Evolutionary conservation across 164 flowering plant genomes (phyloP).

Genomic region (Saururus chinensis): DNA sequence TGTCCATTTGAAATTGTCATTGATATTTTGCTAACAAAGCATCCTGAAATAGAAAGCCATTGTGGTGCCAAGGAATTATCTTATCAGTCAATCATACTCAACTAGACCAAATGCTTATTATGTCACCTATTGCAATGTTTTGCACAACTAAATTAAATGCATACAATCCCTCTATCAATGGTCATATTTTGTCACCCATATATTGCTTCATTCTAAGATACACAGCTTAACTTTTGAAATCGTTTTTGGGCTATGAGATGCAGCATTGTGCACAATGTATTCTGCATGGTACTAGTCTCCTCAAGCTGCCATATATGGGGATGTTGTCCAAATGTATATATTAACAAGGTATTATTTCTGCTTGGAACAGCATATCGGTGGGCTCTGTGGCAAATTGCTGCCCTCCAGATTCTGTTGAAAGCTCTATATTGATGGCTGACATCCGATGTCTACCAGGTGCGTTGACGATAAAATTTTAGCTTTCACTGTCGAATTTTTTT

Average conservation of each 20-base stretch:
- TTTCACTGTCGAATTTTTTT: not conserved
- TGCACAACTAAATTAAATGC: not conserved
- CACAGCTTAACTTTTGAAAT: too few relatives aligned
- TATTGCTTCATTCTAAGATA: not conserved
- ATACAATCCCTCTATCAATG: not conserved
- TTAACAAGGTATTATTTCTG: conserved; percentile 10
- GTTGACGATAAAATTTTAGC: conserved; percentile 7
- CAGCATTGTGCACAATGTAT: too few relatives aligned
- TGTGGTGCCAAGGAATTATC: too few relatives aligned
- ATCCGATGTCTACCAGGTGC: conserved; percentile 91
- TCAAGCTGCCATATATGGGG: not conserved
- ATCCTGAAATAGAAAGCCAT: too few relatives aligned
- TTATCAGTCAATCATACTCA: not conserved
- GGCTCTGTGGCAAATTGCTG: conserved; percentile 74
- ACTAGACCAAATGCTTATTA: not conserved
- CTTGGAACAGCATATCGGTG: conserved; percentile 54
- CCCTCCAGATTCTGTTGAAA: conserved; percentile 38
- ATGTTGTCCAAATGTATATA: too few relatives aligned
- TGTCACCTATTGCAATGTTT: not conserved
- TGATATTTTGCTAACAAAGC: too few relatives aligned
- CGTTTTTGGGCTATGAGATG: not conserved
- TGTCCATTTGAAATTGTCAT: not conserved
- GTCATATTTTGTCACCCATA: not conserved
- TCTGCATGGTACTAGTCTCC: not conserved
- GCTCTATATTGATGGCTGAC: conserved; percentile 82